Base-by-base conservation (phyloP, 768 basidiomycete genomes). In the Tubosaeta sp. region DNA sequence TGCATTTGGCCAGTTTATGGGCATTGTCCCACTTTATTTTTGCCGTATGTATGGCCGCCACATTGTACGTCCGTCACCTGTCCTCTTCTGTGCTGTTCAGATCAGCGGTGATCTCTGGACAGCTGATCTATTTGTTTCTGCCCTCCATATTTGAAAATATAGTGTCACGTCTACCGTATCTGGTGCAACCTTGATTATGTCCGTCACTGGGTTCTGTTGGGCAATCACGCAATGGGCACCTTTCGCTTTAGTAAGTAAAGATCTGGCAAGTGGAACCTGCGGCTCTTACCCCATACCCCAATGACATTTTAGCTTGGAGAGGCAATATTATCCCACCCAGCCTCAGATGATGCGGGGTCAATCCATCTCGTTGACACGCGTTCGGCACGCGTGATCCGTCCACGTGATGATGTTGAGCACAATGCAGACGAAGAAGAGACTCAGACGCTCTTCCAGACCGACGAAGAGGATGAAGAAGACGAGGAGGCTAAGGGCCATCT, bases 181-280 rank as follows among this genome's bases (percentile, higher is more conserved):
- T 14, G 84, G 86, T 0, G 86, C 91, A 16, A 92, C 88, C 1
- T 51, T 84, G 12, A 76, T 97, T 54, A 81, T 97, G 46, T 80
- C 85, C 8, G 58, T 88, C 12, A 85, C 86, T 7, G 95, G 95
- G 0, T 86, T 97, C 60, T 86, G 89, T n/a, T 97, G 89, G 91
- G 92, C 93, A 6, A 78, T 97, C 47, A 81, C 86, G 1, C 86
- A 88, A 68, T 97, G 95, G 95, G 92, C 85, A 4, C 95, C 95
- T 3, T 95, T 91, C 70, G 84, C 92, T 0, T 69, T 98, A 63
- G 91, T 95, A 57, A 43, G 83, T 72, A 16, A 27, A 27, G 19
- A 51, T 48, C 43, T 12, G 29, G 38, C 32, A 43, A n/a, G 10
- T 6, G 29, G 22, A 13, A n/a, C 29, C 29, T 44, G 27, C 19